Evolutionary conservation across 129 eudicot genomes (phyloP).

Genomic region (Mikania micrantha): DNA sequence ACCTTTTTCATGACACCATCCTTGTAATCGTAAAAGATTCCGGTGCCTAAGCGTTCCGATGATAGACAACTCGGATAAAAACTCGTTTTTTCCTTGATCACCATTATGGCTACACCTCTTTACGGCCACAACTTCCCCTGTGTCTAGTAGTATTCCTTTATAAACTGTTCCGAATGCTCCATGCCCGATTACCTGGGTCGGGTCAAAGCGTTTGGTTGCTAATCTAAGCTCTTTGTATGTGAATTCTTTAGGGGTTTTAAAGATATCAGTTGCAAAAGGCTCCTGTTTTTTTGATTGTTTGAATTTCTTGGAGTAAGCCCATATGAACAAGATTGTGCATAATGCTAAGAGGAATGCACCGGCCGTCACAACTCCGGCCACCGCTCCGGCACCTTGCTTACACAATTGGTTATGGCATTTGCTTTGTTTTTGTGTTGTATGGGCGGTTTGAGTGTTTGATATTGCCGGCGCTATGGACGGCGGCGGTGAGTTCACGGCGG

Average conservation of each 20-base stretch:
- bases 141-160: constrained; percentile 50
- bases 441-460: constrained; percentile 16
- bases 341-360: constrained; percentile 68
- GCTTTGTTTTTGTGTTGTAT: constrained; percentile 24
- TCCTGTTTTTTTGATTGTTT: constrained; percentile 33
- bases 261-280: constrained; percentile 46
- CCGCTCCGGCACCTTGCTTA: constrained; percentile 55
- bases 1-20: constrained; percentile 92
- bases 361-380: constrained; percentile 80
- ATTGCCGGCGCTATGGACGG: constrained; percentile 20
- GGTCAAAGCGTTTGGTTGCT: constrained; percentile 65
- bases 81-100: constrained; percentile 73
- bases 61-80: constrained; percentile 74
- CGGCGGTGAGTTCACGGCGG: constrained; percentile 12
- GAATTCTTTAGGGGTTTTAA: constrained; percentile 84
- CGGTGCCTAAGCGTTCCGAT: constrained; percentile 87
- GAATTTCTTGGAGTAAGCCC: constrained; percentile 61
- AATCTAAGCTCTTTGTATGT: constrained; percentile 65
- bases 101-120: constrained; percentile 71
- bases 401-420: constrained; percentile 58
- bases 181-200: constrained; percentile 58
- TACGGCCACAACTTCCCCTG: constrained; percentile 69
- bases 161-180: constrained; percentile 97
- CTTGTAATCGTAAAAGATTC: constrained; percentile 73
- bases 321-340: constrained; percentile 43